Conservation (phyloP, 305 asterid genomes). For the Solanum aculeatissimum region DNA sequence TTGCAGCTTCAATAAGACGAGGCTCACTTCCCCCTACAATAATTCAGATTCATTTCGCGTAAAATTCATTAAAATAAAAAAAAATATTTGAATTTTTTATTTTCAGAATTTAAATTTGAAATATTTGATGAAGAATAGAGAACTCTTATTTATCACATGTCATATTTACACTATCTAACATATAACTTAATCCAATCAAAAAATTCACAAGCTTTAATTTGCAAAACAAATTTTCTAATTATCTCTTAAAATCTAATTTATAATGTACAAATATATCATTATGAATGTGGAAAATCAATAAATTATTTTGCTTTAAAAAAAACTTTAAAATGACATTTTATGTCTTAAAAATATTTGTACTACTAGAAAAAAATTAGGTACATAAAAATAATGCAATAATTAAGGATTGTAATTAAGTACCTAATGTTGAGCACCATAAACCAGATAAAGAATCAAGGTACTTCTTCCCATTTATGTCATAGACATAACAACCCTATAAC, state of each 20-base stretch:
- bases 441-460: background rate
- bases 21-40: background rate
- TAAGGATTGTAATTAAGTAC: background rate
- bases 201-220: background rate
- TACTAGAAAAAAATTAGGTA: background rate
- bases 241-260: too few relatives aligned
- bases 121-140: background rate
- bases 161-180: background rate
- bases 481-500: background rate
- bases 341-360: background rate
- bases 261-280: too few relatives aligned
- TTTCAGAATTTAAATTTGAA: background rate
- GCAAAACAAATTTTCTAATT: background rate
- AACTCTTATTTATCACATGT: rapidly evolving
- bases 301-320: too few relatives aligned
- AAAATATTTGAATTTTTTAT: rapidly evolving
- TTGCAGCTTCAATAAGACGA: background rate
- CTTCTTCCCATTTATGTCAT: background rate
- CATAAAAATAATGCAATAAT: background rate
- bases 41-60: background rate
- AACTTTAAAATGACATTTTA: background rate
- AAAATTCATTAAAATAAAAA: background rate
- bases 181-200: background rate
- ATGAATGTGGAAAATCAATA: too few relatives aligned
- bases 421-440: background rate